These are phyloP conservation scores for Jatropha podagrica DNA, from an alignment of 441 rosid species.

Conservation along the genomic window DNA sequence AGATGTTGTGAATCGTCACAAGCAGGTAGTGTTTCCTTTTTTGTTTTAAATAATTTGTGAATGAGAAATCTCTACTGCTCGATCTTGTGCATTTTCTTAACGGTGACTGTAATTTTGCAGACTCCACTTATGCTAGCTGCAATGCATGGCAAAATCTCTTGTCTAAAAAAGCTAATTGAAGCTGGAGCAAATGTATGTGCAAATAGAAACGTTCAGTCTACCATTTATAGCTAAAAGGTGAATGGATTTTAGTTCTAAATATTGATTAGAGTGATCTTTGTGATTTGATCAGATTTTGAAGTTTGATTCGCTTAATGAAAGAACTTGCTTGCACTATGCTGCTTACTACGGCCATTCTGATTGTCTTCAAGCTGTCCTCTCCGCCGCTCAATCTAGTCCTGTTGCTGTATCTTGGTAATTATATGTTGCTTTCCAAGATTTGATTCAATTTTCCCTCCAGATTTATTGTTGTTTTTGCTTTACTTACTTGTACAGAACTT, in stretches of 20 bases:
- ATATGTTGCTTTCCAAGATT: not conserved
- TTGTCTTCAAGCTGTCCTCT: slow-evolving; percentile 60
- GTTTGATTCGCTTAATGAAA: slow-evolving; percentile 67
- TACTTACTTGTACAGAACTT: slow-evolving; percentile 16
- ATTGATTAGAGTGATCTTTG: slow-evolving; percentile 6
- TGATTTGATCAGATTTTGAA: slow-evolving; percentile 50
- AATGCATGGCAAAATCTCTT: slow-evolving; percentile 79
- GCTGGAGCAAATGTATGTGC: slow-evolving; percentile 89
- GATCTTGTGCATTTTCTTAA: slow-evolving; percentile 2
- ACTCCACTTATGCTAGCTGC: slow-evolving; percentile 98
- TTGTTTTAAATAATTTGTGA: not conserved
- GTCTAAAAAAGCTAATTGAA: slow-evolving; percentile 75
- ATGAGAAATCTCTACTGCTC: slow-evolving; percentile 11
- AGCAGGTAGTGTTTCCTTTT: slow-evolving; percentile 55
- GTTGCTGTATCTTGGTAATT: slow-evolving; percentile 63
- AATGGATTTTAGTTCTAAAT: slow-evolving; percentile 3
- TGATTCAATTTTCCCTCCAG: not conserved
- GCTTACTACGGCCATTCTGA: slow-evolving; percentile 69
- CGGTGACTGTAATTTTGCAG: slow-evolving; percentile 35
- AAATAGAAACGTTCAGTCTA: not conserved
- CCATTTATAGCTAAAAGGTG: not conserved
- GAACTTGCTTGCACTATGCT: slow-evolving; percentile 80
- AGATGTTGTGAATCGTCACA: slow-evolving; percentile 82
- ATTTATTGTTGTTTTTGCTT: not conserved
- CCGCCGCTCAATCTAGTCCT: slow-evolving; percentile 62